Percentiles rank a stretch among this genome's conserved stretches.
Conservation (phyloP, 768 basidiomycete species). For the Suillus sp. region DNA sequence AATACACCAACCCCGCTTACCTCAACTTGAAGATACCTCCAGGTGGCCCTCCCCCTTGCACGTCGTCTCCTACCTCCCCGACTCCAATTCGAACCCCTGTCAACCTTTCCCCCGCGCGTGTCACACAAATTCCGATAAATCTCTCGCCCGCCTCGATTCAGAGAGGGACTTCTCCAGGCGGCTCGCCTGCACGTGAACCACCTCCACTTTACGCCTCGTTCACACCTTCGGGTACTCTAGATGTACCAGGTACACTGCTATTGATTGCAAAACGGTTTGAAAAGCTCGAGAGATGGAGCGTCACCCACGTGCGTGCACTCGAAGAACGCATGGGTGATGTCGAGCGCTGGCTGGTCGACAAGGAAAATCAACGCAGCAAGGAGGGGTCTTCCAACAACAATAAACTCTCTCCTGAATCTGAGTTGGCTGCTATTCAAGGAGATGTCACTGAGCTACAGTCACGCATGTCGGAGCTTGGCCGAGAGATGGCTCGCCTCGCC, state of each 20-base stretch:
- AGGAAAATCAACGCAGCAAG: slow-evolving; percentile 58
- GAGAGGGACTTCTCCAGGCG: slow-evolving; percentile 40
- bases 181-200: slow-evolving; percentile 44
- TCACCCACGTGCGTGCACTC: slow-evolving; percentile 84
- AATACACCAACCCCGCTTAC: slow-evolving; percentile 59
- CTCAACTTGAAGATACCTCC: slow-evolving; percentile 58
- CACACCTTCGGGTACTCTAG: slow-evolving; percentile 66
- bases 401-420: slow-evolving; percentile 30
- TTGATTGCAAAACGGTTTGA: slow-evolving; percentile 78
- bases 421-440: slow-evolving; percentile 60
- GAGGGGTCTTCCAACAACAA: slow-evolving; percentile 37
- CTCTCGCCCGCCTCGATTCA: slow-evolving; percentile 70
- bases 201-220: slow-evolving; percentile 82
- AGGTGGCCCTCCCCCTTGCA: slow-evolving; percentile 47
- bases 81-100: slow-evolving; percentile 45
- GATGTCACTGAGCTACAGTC: slow-evolving; percentile 75
- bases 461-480: slow-evolving; percentile 71
- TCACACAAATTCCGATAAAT: slow-evolving; percentile 45
- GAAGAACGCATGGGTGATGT: slow-evolving; percentile 92
- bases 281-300: slow-evolving; percentile 89
- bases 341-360: slow-evolving; percentile 87
- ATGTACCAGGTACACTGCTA: slow-evolving; percentile 73
- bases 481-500: slow-evolving; percentile 76
- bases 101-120: slow-evolving; percentile 37
- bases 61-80: slow-evolving; percentile 62